Base-by-base conservation (phyloP, 1,284 basidiomycete species). In the Moniliella sp. region DNA sequence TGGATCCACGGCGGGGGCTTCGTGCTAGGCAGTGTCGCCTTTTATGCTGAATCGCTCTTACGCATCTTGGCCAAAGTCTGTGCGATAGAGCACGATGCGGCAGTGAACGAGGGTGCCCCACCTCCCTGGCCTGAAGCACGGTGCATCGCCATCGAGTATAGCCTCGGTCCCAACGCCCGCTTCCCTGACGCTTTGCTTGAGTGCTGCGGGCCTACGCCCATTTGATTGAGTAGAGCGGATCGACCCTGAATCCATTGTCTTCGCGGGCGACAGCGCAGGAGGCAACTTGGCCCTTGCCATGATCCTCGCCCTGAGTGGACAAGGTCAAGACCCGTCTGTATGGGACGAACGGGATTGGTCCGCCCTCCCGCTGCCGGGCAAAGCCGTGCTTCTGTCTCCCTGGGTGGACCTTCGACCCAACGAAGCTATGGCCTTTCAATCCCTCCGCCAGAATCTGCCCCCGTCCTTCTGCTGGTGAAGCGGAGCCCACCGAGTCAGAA, bases 1-100 rank as follows among this genome's bases (percentile, higher is more conserved):
- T 57, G 53, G 27, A 40, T 59, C 10, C 56, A 59, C 30, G 56
- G 56, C 16, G 56, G 56, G 15, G 56, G 56, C 15, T 59, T 59
- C 39, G 48, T 50, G 7, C 43, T 56, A 9, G 56, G 54, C 34
- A 51, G 48, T 16, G 54, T 57, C 13, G 55, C 56, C 5, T 51
- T 59, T 28, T 59, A 59, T 32, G 48, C 54, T 15, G 56, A 59
- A 30, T 46, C 52, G 0, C 48, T 59, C 11, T 42, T 59, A 14
- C 47, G 54, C 14, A 37, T 56, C 31, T 40, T 57, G 21, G 34
- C 28, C 33, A 39, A 39, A 25, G 19, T 39, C 26, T 18, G 23
- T 12, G 4, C 28, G 10, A 15, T 35, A 16, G 37, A 39, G 23
- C 18, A 29, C 10, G 23, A 18, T 10, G n/a, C 8, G 8, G 25